Base-by-base conservation (phyloP, 805 yeast species). In the Spathaspora hagerdaliae region DNA sequence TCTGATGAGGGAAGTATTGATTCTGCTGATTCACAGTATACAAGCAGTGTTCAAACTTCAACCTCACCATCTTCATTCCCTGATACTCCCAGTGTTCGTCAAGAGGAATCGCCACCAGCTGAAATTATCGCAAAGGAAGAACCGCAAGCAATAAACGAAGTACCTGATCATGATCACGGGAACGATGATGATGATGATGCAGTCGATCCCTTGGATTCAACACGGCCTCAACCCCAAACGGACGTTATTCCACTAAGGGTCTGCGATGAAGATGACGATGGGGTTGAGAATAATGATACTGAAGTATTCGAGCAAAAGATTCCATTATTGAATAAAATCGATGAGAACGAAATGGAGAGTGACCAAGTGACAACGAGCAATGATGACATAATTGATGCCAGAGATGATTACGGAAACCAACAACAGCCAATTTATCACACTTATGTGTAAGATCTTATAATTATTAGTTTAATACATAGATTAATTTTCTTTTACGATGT, bases 251-350 rank as follows among this genome's bases (percentile, higher is more conserved):
- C 24, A 19, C 24, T 19, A 2, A 19, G 24, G 24, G 24, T 19
- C 24, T 19, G 24, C 24, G 24, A 19, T 19, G 44, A 44, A 11
- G 37, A 43, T 31, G 39, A 38, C 1, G 41, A 44, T 5, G 39
- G 24, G 24, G 15, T 8, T 19, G 39, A 41, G 7, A 11, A 29
- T 36, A 38, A 36, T 7, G 31, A 24, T 7, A 26, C 9, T 7
- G 32, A 29, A 3, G 9, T 29, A 29, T 29, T 9, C 12, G 32
- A 9, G 32, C 32, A 29, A 29, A 29, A 29, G 32, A 29, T 29
- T 11, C 32, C 32, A 11, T 29, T 29, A 11, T 29, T 29, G 32
- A 29, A 29, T 29, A 9, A 29, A 11, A 29, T 29, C 5, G 12
- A 3, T 6, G 32, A 29, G 32, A 29, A 29, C 12, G 32, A 29